Evolutionary conservation across 768 basidiomycete species (phyloP), one percentile per base, ranked within the genome.

Genomic region (Russula earlei): DNA sequence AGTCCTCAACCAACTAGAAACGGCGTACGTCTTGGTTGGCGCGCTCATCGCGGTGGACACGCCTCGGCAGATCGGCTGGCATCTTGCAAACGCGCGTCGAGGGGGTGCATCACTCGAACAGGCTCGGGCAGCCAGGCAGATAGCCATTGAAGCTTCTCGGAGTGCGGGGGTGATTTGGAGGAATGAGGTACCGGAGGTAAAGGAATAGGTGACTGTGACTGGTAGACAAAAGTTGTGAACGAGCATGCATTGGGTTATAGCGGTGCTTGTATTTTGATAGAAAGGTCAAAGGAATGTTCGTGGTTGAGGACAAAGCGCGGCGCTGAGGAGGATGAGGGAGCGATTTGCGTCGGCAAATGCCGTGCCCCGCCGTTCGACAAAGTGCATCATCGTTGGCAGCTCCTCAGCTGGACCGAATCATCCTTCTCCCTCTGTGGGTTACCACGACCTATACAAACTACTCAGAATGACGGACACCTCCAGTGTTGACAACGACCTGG

Each of bases 61-160:
- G 33, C 81, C 83, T 0, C 76, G 72, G 37, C 84, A 86, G 63
- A 78, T 82, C 29, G 68, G 59, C n/a, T 86, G 84, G 84, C 84
- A 85, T 63, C 69, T 85, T 22, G 70, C 72, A 12, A 79, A 79
- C 15, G 82, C 83, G 3, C 70, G 72, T 40, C 70, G 80, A 50
- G 71, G 73, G 42, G 82, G 82, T 3, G 83, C 82, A 11, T 77
- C 72, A 2, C 54, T 70, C 17, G 78, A 77, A 15, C 75, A 85
- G 61, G 74, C 75, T 6, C 68, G 67, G 38, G 82, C 81, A 2
- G 78, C 82, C 8, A 71, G 84, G 20, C 63, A 71, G 40, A 80
- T 84, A 42, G 71, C 80, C 15, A 77, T 85, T 36, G 72, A 74
- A 42, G 74, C 80, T 9, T 76, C 77, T 4, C 65, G 66, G 11